Evolutionary conservation across 805 yeast species (phyloP).

Genomic region (Saccharomycopsis babjevae): DNA sequence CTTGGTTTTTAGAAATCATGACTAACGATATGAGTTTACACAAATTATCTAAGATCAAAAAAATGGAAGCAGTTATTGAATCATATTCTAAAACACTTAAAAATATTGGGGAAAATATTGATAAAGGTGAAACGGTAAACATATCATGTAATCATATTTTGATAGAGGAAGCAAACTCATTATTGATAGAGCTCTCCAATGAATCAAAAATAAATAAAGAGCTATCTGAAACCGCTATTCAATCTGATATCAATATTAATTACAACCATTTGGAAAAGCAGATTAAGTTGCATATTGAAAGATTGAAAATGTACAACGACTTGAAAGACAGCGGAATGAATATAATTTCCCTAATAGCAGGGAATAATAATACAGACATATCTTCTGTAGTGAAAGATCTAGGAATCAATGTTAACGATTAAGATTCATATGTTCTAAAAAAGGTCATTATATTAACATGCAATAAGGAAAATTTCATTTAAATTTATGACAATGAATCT

Average conservation of each 20-base stretch:
- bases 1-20: neutral
- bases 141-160: neutral
- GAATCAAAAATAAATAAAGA: neutral
- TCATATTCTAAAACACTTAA: neutral
- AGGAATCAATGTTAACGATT: neutral
- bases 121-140: neutral
- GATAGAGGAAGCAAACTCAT: neutral
- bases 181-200: neutral
- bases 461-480: too few species aligned
- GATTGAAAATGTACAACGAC: conserved; percentile 2
- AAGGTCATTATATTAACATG: too few species aligned
- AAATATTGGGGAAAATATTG: neutral
- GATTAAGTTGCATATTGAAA: neutral
- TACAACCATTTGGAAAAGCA: neutral
- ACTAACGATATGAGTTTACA: neutral
- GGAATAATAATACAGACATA: neutral
- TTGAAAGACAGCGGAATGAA: conserved; percentile 4
- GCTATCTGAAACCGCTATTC: neutral
- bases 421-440: too few species aligned
- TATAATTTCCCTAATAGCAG: conserved; percentile 1
- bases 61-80: neutral
- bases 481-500: too few species aligned
- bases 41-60: neutral
- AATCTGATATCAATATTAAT: neutral
- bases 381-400: neutral